Evolutionary conservation across 106 monocot genomes (phyloP).

Genomic region (Alisma plantagoaquatica): DNA sequence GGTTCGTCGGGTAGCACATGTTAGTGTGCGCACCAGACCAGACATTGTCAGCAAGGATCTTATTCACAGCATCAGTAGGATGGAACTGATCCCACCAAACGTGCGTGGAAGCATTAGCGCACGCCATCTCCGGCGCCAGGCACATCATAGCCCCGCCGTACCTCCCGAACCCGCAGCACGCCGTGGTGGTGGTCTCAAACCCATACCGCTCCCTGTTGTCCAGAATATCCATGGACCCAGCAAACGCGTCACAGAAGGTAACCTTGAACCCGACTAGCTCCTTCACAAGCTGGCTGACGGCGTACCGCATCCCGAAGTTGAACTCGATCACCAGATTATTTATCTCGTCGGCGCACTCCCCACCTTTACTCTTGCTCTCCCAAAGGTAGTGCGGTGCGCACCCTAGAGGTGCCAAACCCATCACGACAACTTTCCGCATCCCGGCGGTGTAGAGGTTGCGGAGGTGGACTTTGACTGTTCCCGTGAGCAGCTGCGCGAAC

Average conservation of each 20-base stretch:
- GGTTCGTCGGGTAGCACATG: slow-evolving; percentile 65
- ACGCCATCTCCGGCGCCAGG: slow-evolving; percentile 60
- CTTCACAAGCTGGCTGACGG: slow-evolving; percentile 31
- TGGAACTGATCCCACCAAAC: slow-evolving; percentile 96
- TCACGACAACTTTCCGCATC: slow-evolving; percentile 53
- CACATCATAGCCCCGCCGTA: slow-evolving; percentile 62
- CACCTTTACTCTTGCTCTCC: slow-evolving; percentile 27
- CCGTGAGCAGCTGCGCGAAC: slow-evolving; percentile 47
- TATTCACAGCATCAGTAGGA: slow-evolving; percentile 73
- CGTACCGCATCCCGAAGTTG: slow-evolving; percentile 57
- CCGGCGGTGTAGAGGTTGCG: slow-evolving; percentile 60
- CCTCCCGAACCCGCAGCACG: slow-evolving; percentile 67
- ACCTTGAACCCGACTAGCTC: slow-evolving; percentile 28
- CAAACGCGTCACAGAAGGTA: slow-evolving; percentile 63
- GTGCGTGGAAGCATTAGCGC: slow-evolving; percentile 44
- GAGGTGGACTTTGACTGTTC: slow-evolving; percentile 15
- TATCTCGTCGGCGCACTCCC: slow-evolving; percentile 47
- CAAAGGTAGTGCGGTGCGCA: slow-evolving; percentile 76
- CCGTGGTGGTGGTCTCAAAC: slow-evolving; percentile 47
- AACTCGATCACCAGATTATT: slow-evolving; percentile 54
- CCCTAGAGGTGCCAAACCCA: slow-evolving; percentile 77
- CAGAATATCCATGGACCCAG: slow-evolving; percentile 76
- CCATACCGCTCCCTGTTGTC: slow-evolving; percentile 36
- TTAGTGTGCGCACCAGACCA: slow-evolving; percentile 54
- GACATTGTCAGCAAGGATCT: slow-evolving; percentile 64